Evolutionary conservation across 2,329 filamentous ascomycete species (phyloP).

Genomic region (Ustilaginoidea virens): DNA sequence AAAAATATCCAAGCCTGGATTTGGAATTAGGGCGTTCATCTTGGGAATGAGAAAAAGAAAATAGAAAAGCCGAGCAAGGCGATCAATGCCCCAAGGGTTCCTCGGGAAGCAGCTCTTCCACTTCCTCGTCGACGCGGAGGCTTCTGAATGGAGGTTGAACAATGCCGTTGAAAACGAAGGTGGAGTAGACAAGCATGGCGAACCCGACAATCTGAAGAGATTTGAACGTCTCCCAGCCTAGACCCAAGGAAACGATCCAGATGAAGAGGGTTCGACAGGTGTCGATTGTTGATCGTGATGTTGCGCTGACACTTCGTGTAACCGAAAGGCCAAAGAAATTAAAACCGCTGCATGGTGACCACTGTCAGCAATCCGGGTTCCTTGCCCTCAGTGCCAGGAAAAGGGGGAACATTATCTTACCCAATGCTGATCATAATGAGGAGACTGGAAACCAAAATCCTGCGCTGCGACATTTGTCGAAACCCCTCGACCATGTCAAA

Average conservation of each 20-base stretch:
- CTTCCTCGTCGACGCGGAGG: conserved; percentile 38
- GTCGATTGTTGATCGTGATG: conserved; percentile 88
- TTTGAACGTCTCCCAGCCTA: conserved; percentile 97
- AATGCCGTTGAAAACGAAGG: conserved; percentile 90
- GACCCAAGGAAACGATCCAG: conserved; percentile 83
- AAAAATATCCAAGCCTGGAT: no score
- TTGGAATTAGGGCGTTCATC: no score
- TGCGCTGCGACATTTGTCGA: conserved; percentile 55
- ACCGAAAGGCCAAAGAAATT: conserved; percentile 97
- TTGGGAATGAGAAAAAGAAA: no score
- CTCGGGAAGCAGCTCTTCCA: conserved; percentile 59
- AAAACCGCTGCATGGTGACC: conserved; percentile 52
- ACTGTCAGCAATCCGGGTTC: conserved; percentile 8
- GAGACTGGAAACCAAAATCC: conserved; percentile 62
- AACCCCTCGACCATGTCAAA: conserved; percentile 85
- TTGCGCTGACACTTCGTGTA: conserved; percentile 78
- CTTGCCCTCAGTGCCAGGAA: no score
- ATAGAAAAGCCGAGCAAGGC: no score
- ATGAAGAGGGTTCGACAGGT: conserved; percentile 96
- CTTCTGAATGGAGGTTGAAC: conserved; percentile 66
- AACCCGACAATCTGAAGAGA: conserved; percentile 90
- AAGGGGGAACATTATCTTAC: conserved; percentile 30
- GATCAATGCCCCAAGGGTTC: conserved; percentile 78
- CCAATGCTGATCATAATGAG: conserved; percentile 97
- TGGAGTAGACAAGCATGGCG: conserved; percentile 81